Evolutionary conservation across 176 grass and related monocot species (phyloP).

Genomic region (Otatea glauca): DNA sequence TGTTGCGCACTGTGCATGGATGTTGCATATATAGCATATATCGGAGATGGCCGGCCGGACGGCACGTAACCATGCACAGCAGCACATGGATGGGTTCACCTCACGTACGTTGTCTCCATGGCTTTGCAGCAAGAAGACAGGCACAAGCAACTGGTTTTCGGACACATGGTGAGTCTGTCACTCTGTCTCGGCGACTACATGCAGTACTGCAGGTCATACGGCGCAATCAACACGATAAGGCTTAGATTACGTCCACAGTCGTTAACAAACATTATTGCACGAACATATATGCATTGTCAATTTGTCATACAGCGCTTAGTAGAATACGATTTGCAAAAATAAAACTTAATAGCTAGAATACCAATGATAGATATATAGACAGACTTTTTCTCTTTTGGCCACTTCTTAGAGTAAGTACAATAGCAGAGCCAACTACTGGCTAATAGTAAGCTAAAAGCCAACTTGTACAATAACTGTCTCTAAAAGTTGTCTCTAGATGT

Average conservation of each 20-base stretch:
- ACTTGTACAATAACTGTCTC: no score
- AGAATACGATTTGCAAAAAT: no score
- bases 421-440: no score
- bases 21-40: not conserved
- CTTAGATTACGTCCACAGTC: not conserved
- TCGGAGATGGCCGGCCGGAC: not conserved
- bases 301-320: no score
- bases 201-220: not conserved
- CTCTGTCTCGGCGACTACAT: not conserved
- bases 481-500: no score
- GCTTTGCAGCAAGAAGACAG: not conserved
- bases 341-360: no score
- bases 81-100: conserved; percentile 25
- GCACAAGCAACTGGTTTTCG: not conserved
- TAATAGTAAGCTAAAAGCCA: no score
- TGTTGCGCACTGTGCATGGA: not conserved
- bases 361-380: no score
- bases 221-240: not conserved
- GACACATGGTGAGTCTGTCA: not conserved
- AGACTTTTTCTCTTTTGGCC: no score
- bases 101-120: not conserved
- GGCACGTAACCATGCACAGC: not conserved
- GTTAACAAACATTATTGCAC: not conserved
- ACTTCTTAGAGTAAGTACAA: no score
- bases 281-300: not conserved